Evolutionary conservation across 108 stramenopile genomes (phyloP), one percentile per base, ranked within the genome.

Genomic region (Phaeodactylum tricornutum): DNA sequence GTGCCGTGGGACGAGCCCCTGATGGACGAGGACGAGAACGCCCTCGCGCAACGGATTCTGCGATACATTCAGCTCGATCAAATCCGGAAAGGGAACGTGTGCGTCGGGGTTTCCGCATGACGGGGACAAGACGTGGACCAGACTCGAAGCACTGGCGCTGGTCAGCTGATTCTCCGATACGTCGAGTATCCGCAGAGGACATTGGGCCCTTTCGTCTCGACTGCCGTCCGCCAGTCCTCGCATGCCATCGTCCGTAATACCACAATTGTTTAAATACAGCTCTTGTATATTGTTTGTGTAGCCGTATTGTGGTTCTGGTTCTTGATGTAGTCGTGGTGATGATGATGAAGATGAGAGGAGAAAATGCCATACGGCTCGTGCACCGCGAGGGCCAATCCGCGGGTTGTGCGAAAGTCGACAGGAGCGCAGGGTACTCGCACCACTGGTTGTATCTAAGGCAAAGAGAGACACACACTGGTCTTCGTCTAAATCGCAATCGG

Each of bases 41-140:
- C 67, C 55, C 15, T 46, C 24, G 25, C 27, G 38, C 5, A 74
- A 24, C 7, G 54, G 20, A 40, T 69, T 74, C 27, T 29, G 17
- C 8, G 59, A 28, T 21, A 74, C 29, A 44, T 48, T 47, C 17
- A 74, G 33, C 24, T 50, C 20, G 5, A 1, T 16, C 16, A 73
- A 40, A 12, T 53, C 25, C 1, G 45, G 43, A 17, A 45, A n/a
- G n/a, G n/a, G n/a, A n/a, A n/a, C n/a, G n/a, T n/a, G 19, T 2
- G 21, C 28, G 20, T 3, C 24, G 27, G 4, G 24, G n/a, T 5
- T 26, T 7, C 15, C 8, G 41, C 24, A 4, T 22, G 15, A 4
- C 19, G 20, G 24, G 11, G 22, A 8, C 34, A 52, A 29, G 7
- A 20, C 24, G 2, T 19, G 2, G 9, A 25, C 35, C 35, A 52